Evolutionary conservation across 306 rosid species (phyloP).

Genomic region (Acmispon strigosus): DNA sequence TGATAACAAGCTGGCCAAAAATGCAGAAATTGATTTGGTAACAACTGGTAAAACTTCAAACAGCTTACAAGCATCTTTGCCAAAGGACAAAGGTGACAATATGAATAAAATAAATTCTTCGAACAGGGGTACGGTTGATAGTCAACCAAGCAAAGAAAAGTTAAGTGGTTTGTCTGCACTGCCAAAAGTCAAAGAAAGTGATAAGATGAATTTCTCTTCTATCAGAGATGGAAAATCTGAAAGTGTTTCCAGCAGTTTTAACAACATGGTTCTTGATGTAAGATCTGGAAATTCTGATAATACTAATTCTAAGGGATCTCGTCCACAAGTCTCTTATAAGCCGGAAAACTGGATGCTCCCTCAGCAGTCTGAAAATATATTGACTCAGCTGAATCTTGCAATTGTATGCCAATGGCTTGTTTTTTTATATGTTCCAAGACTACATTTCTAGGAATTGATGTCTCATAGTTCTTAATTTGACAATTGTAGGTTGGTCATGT

Average conservation of each 20-base stretch:
- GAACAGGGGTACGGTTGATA: slow-evolving; percentile 23
- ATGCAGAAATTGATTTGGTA: slow-evolving; percentile 10
- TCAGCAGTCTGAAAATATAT: slow-evolving; percentile 57
- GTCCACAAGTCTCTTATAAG: slow-evolving; percentile 40
- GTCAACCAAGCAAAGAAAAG: slow-evolving; percentile 36
- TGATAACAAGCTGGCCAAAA: slow-evolving; percentile 22
- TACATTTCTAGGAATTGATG: not conserved
- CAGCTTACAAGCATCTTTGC: slow-evolving; percentile 16
- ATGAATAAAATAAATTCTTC: slow-evolving; percentile 20
- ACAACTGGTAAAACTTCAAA: slow-evolving; percentile 29
- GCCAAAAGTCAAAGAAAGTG: slow-evolving; percentile 36
- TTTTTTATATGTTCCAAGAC: slow-evolving; percentile 13
- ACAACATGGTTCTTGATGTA: slow-evolving; percentile 33
- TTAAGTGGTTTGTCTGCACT: slow-evolving; percentile 31
- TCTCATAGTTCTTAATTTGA: slow-evolving; percentile 25
- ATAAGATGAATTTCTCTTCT: slow-evolving; percentile 37
- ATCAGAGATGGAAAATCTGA: slow-evolving; percentile 36
- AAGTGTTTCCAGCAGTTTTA: slow-evolving; percentile 40
- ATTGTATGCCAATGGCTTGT: slow-evolving; percentile 43
- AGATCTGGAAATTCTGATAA: slow-evolving; percentile 47
- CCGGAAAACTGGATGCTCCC: slow-evolving; percentile 95
- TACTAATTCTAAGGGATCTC: slow-evolving; percentile 32
- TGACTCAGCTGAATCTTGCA: slow-evolving; percentile 94
- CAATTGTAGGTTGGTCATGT: slow-evolving; percentile 91
- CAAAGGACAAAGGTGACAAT: slow-evolving; percentile 7